phyloP scores from a whole-genome alignment of 1,284 basidiomycete genomes.

The Cryptococcus sp. region DNA sequence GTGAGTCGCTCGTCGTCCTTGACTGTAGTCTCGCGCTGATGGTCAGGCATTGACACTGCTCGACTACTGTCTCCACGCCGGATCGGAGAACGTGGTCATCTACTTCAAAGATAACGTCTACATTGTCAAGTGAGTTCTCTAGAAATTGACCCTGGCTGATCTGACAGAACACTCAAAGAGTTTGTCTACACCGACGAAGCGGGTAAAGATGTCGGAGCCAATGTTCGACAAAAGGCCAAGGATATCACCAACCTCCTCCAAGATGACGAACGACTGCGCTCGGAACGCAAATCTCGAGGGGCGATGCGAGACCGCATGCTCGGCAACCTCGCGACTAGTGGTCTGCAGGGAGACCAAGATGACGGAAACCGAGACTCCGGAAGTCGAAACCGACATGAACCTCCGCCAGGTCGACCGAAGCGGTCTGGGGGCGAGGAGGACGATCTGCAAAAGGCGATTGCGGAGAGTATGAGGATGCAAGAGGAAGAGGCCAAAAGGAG shows the following conservation, averaged over 20 bases:
- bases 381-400: not conserved
- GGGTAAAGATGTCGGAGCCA: slow-evolving; percentile 94
- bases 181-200: slow-evolving; percentile 96
- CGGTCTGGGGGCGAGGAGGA: slow-evolving; percentile 59
- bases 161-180: slow-evolving; percentile 80
- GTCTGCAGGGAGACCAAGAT: slow-evolving; percentile 48
- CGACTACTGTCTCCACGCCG: slow-evolving; percentile 94
- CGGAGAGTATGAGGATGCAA: slow-evolving; percentile 72
- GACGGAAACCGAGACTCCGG: slow-evolving; percentile 46
- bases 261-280: slow-evolving; percentile 78
- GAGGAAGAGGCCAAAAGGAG: slow-evolving; percentile 65
- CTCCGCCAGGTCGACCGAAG: not conserved
- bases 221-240: slow-evolving; percentile 98
- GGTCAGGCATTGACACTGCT: slow-evolving; percentile 85
- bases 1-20: slow-evolving; percentile 46
- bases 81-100: slow-evolving; percentile 95
- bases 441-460: slow-evolving; percentile 73
- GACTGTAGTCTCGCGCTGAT: not conserved
- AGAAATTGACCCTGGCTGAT: not conserved
- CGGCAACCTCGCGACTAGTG: slow-evolving; percentile 51
- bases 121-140: slow-evolving; percentile 67
- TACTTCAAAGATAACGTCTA: slow-evolving; percentile 98
- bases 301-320: slow-evolving; percentile 94
- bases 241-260: slow-evolving; percentile 95
- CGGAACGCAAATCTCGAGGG: slow-evolving; percentile 74